phyloP scores from a whole-genome alignment of 805 yeast genomes.

The Nematodospora valgi region DNA sequence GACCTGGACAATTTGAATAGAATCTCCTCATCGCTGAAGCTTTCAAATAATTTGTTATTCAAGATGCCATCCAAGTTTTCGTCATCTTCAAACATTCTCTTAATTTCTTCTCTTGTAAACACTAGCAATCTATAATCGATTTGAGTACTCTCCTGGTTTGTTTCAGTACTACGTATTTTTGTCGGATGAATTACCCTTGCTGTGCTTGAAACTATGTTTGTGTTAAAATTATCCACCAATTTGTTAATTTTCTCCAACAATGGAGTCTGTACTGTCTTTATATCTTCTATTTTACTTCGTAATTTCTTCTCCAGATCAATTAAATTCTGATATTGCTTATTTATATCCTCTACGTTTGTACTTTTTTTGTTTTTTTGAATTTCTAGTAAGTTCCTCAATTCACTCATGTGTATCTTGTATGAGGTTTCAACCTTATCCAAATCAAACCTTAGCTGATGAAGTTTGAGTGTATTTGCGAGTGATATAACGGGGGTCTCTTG shows the following conservation, averaged over 20 bases:
- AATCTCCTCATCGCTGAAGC: slow-evolving; percentile 17
- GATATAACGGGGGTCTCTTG: too few relatives aligned
- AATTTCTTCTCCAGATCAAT: slow-evolving; percentile 12
- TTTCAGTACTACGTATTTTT: neutral
- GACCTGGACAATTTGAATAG: slow-evolving; percentile 23
- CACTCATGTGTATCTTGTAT: slow-evolving; percentile 24
- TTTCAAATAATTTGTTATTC: slow-evolving; percentile 19
- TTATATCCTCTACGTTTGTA: slow-evolving; percentile 17
- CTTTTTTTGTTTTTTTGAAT: slow-evolving; percentile 8
- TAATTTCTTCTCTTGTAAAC: slow-evolving; percentile 20
- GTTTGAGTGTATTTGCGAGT: too few relatives aligned
- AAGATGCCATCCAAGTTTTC: slow-evolving; percentile 20
- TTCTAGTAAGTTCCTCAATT: slow-evolving; percentile 17
- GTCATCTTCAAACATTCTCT: slow-evolving; percentile 5
- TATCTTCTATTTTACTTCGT: slow-evolving; percentile 19
- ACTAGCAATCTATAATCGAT: slow-evolving; percentile 13
- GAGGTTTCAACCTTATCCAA: slow-evolving; percentile 22
- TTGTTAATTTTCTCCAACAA: slow-evolving; percentile 30
- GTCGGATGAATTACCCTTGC: slow-evolving; percentile 1
- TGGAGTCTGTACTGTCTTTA: slow-evolving; percentile 32
- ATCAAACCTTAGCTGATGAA: slow-evolving; percentile 25
- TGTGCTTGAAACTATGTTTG: slow-evolving; percentile 10
- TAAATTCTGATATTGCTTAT: slow-evolving; percentile 19
- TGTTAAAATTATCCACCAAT: slow-evolving; percentile 21
- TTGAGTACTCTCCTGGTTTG: slow-evolving; percentile 6